Conservation (phyloP, 1,284 basidiomycete species). For the Apiotrichum laibachii region DNA sequence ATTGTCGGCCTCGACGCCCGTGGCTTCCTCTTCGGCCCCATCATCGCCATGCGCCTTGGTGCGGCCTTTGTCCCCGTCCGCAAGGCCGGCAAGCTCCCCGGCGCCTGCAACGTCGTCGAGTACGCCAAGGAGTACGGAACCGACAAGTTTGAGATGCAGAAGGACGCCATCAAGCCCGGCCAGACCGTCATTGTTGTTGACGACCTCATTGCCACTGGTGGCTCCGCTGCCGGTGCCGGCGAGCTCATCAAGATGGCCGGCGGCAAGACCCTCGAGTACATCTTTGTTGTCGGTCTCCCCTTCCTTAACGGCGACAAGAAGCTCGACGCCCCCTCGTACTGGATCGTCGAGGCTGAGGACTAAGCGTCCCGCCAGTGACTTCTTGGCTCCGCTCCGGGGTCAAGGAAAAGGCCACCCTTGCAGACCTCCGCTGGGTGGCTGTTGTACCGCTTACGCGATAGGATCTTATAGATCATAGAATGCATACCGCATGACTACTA, state of each 20-base stretch:
- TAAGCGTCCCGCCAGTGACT: constrained; percentile 41
- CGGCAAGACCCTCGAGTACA: constrained; percentile 82
- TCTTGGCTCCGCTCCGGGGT: neutral
- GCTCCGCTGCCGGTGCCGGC: constrained; percentile 51
- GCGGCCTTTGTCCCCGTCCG: constrained; percentile 96
- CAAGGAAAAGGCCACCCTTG: too few species aligned
- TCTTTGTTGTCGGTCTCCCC: constrained; percentile 87
- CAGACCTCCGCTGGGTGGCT: neutral
- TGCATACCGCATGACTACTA: too few species aligned
- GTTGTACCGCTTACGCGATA: too few species aligned
- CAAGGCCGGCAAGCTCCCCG: constrained; percentile 92
- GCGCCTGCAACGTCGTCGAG: constrained; percentile 68
- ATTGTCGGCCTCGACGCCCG: constrained; percentile 94
- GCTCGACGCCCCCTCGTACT: constrained; percentile 83
- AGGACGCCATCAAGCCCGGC: constrained; percentile 74
- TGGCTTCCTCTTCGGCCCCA: constrained; percentile 92
- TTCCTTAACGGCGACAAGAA: constrained; percentile 76
- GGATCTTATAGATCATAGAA: too few species aligned
- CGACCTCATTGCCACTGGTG: too few species aligned
- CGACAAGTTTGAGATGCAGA: constrained; percentile 93
- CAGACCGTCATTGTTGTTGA: constrained; percentile 88
- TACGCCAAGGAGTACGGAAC: constrained; percentile 94
- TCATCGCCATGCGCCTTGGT: constrained; percentile 84
- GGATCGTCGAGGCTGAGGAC: constrained; percentile 73
- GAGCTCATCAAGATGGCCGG: constrained; percentile 81